A percentile compares a stretch with the other conserved stretches of the same genome.
Conservation (phyloP, 1,284 basidiomycete genomes). For the Sporisorium graminicola region DNA sequence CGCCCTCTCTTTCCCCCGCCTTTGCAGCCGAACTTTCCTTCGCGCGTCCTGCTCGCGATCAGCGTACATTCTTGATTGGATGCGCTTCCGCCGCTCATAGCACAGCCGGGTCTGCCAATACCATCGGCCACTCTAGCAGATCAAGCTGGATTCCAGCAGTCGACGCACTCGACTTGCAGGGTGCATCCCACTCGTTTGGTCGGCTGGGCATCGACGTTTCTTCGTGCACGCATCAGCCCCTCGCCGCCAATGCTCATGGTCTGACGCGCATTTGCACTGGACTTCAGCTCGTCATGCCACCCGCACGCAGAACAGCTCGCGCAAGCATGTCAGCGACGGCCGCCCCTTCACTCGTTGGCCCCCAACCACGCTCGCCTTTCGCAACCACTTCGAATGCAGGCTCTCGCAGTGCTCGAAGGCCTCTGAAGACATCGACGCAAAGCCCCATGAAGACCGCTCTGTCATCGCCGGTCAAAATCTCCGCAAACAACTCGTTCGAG, state of each 20-base stretch:
- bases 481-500: slow-evolving; percentile 8
- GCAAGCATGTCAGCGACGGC: slow-evolving; percentile 10
- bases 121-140: not conserved
- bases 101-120: not conserved
- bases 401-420: not conserved
- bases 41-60: slow-evolving; percentile 5
- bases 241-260: slow-evolving; percentile 1
- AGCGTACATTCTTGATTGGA: not conserved
- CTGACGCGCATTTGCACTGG: not conserved
- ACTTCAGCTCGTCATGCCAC: slow-evolving; percentile 14
- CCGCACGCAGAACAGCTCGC: slow-evolving; percentile 6
- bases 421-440: not conserved
- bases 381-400: not conserved
- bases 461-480: not conserved
- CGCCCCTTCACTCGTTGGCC: slow-evolving; percentile 4
- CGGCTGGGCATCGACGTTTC: not conserved
- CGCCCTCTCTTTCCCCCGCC: not conserved
- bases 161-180: slow-evolving; percentile 1
- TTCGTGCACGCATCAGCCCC: not conserved
- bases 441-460: not conserved
- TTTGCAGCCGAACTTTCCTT: not conserved
- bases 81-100: not conserved
- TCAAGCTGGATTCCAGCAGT: not conserved
- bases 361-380: not conserved
- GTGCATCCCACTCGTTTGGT: not conserved